Base-by-base conservation (phyloP, 192 early-diverging fungal genomes). In the Coemansia sp. region DNA sequence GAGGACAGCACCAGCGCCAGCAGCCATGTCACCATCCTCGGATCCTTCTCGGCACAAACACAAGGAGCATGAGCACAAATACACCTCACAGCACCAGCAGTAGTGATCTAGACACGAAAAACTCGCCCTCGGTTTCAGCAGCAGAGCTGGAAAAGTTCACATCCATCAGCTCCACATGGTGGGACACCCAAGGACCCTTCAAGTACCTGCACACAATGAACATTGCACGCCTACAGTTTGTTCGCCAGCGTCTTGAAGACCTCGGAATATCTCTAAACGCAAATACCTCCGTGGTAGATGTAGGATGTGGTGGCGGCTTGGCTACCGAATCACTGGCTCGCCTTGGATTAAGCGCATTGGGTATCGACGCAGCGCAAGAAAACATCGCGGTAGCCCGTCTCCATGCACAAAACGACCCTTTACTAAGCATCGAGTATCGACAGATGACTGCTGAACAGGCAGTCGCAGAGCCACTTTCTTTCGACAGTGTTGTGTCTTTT, bases 231-330 rank as follows among this genome's bases (percentile, higher is more conserved):
- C 73, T 91, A n/a, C 60, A 73, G 15, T 95, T 91, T 59, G 86
- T 98, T 22, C 80, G 85, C 4, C 67, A 83, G 32, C 64, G 61
- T 10, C 53, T 84, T 0, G 34, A 35, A n/a, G 48, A 60, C 25
- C 54, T 62, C 25, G 13, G 20, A 14, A 27, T 15, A 1, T 18
- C 37, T 17, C 4, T 55, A 2, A 18, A 8, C 3, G 6, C 47
- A 18, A 49, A n/a, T 45, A 41, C 49, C 60, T 17, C 6, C 11
- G 81, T 91, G 29, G 63, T 95, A 9, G 95, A 98, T 71, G 85
- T 98, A 9, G 95, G 95, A 2, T 93, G 95, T 66, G 95, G 95
- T 20, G 95, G 94, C 25, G 95, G 95, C 5, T 55, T 98, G 25
- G 78, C 96, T 27, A 79, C 87, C 0, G 92, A 98, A 84, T 58